A percentile compares a stretch with the other conserved stretches of the same genome.
phyloP scores from a whole-genome alignment of 495 filamentous ascomycete species.

The Bathelium albidoporum region DNA sequence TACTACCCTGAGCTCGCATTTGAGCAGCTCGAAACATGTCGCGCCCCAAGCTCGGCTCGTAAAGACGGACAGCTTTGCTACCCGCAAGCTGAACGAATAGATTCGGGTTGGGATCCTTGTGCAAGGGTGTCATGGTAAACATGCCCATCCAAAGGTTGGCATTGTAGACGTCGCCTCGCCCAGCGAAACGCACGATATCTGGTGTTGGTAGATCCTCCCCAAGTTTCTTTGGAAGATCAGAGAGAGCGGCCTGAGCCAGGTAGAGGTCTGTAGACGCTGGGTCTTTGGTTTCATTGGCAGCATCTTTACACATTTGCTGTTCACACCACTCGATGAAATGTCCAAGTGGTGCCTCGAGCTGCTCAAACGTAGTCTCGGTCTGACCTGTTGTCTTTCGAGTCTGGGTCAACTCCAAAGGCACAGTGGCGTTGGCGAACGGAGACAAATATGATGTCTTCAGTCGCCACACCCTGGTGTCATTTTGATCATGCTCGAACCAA shows the following conservation, averaged over 20 bases:
- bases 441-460: conserved; percentile 40
- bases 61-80: conserved; percentile 60
- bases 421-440: conserved; percentile 39
- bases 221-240: conserved; percentile 50
- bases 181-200: conserved; percentile 48
- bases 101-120: conserved; percentile 91
- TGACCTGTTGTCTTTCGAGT: background rate
- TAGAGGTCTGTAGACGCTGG: conserved; percentile 43
- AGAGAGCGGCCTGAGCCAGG: conserved; percentile 70
- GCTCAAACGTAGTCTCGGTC: conserved; percentile 34
- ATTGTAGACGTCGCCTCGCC: conserved; percentile 66
- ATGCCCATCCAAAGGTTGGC: conserved; percentile 82
- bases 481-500: conserved; percentile 38
- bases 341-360: conserved; percentile 46
- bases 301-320: background rate
- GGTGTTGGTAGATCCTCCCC: conserved; percentile 61
- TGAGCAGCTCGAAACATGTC: conserved; percentile 50
- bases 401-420: conserved; percentile 49
- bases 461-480: background rate
- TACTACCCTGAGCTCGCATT: conserved; percentile 29
- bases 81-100: conserved; percentile 77
- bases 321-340: conserved; percentile 48
- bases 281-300: background rate
- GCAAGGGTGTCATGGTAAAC: conserved; percentile 78
- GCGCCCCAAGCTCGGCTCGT: conserved; percentile 50